Conservation (phyloP, 306 rosid genomes). For the Sechiopsis laciniata region DNA sequence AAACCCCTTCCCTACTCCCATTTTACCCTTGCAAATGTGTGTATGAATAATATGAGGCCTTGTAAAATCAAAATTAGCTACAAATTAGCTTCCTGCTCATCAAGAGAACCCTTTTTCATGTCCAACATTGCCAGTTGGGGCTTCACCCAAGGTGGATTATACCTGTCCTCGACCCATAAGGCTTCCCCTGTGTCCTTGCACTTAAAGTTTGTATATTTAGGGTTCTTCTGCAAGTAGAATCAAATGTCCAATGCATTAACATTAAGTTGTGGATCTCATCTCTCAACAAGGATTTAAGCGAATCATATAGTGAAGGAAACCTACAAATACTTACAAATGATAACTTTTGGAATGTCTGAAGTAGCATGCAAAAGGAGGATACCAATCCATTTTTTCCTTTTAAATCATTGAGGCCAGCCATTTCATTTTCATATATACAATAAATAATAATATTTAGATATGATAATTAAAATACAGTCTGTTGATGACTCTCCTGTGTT, state of each 20-base stretch:
- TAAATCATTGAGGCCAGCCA: neutral
- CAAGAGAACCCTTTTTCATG: conserved; percentile 45
- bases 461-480: neutral
- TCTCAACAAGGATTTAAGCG: neutral
- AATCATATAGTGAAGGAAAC: conserved; percentile 5
- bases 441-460: neutral
- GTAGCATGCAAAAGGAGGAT: neutral
- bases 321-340: neutral
- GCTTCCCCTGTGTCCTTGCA: conserved; percentile 96
- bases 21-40: no score
- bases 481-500: neutral
- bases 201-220: conserved; percentile 82
- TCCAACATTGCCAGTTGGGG: conserved; percentile 76
- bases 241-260: neutral
- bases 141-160: conserved; percentile 80
- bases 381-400: neutral
- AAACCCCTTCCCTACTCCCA: no score
- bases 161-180: conserved; percentile 75
- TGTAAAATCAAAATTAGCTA: conserved; percentile 9
- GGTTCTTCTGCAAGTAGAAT: conserved; percentile 58
- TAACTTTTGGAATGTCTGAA: neutral
- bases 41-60: no score
- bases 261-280: neutral
- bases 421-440: conserved; percentile 7
- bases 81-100: conserved; percentile 34